Percentiles rank a stretch among this genome's conserved stretches.
Evolutionary conservation across 768 basidiomycete genomes (phyloP).

Genomic region (Phylloporus sp.): DNA sequence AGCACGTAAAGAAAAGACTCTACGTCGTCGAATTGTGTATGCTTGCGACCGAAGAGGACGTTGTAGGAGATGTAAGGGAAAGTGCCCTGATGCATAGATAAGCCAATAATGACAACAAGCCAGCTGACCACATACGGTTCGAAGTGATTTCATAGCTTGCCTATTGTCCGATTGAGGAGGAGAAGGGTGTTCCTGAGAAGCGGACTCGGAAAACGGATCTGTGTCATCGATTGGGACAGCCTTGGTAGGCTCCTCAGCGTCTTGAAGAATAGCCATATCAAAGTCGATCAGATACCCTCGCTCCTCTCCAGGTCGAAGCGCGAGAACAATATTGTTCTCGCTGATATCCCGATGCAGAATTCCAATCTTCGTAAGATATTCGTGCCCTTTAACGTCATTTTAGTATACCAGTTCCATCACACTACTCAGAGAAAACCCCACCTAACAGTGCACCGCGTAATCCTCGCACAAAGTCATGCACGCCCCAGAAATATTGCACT

Average conservation of each 20-base stretch:
- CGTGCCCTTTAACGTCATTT: background rate
- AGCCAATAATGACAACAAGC: no score
- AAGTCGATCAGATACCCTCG: slow-evolving; percentile 31
- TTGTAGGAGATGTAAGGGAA: background rate
- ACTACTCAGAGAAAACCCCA: background rate
- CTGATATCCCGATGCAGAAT: slow-evolving; percentile 28
- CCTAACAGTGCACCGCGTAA: slow-evolving; percentile 8
- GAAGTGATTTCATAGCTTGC: no score
- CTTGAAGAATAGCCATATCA: slow-evolving; percentile 15
- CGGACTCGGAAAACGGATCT: no score
- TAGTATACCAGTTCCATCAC: background rate
- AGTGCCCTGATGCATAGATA: background rate
- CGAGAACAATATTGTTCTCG: background rate
- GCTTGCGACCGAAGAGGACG: background rate
- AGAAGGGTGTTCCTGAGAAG: no score
- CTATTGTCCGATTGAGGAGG: no score
- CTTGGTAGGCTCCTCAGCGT: background rate
- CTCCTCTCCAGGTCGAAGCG: background rate
- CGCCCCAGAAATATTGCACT: slow-evolving; percentile 10
- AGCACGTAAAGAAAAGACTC: slow-evolving; percentile 3
- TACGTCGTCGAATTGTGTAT: background rate
- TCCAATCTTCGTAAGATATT: slow-evolving; percentile 8
- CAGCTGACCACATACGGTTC: no score
- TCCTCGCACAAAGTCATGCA: slow-evolving; percentile 13
- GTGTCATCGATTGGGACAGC: no score